Evolutionary conservation across 2,329 filamentous ascomycete genomes (phyloP).

Genomic region (Curvularia eragrostidis): DNA sequence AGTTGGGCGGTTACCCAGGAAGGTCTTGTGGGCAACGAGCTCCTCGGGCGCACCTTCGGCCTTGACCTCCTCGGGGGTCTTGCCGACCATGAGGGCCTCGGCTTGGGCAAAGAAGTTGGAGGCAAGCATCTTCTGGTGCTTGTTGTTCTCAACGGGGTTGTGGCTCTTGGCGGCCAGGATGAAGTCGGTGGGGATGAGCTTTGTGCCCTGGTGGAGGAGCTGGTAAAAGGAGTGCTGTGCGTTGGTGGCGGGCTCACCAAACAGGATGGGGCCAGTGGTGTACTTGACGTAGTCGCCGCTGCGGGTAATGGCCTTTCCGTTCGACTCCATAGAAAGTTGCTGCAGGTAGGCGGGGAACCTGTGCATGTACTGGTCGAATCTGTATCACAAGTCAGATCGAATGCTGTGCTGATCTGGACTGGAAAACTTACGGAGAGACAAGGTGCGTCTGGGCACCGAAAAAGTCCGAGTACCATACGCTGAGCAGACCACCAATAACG

Average conservation of each 20-base stretch:
- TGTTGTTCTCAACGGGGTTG: conserved; percentile 90
- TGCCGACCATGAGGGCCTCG: conserved; percentile 89
- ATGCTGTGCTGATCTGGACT: not conserved
- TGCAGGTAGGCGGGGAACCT: conserved; percentile 99
- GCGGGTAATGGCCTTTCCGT: conserved; percentile 95
- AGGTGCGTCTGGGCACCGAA: conserved; percentile 98
- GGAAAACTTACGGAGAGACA: conserved; percentile 80
- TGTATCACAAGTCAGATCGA: conserved; percentile 44
- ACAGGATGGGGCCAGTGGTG: conserved; percentile 93
- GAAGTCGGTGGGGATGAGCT: conserved; percentile 98
- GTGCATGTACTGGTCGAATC: conserved; percentile 98
- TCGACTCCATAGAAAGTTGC: conserved; percentile 99
- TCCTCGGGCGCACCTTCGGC: conserved; percentile 75
- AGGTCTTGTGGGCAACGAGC: conserved; percentile 97
- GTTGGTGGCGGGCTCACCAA: conserved; percentile 98
- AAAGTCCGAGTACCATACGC: conserved; percentile 99
- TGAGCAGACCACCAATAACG: conserved; percentile 86
- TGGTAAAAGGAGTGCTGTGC: conserved; percentile 99
- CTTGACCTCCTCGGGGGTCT: conserved; percentile 80
- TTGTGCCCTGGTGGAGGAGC: conserved; percentile 97
- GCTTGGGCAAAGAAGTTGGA: conserved; percentile 92
- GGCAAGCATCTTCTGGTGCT: conserved; percentile 95
- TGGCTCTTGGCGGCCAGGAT: conserved; percentile 95
- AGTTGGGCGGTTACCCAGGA: conserved; percentile 95
- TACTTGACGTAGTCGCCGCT: conserved; percentile 90